phyloP scores from a whole-genome alignment of 805 yeast species.

The Saccharomycopsis fibuligera region DNA sequence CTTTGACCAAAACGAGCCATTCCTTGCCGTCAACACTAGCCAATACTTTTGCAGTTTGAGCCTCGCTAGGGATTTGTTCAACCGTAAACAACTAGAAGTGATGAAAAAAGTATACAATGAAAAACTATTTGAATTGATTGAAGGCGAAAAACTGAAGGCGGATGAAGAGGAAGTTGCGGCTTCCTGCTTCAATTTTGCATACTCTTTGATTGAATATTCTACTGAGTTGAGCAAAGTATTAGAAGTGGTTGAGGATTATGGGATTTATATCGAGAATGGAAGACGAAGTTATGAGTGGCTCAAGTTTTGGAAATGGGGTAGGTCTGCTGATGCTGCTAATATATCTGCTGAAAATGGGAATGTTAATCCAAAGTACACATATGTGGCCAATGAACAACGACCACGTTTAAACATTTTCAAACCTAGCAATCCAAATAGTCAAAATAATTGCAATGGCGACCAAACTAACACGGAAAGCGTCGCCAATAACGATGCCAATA shows the following conservation, averaged over 20 bases:
- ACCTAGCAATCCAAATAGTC: background rate
- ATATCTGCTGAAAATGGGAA: background rate
- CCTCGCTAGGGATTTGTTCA: slow-evolving; percentile 49
- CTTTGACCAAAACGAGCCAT: slow-evolving; percentile 35
- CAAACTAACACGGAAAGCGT: slow-evolving; percentile 1
- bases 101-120: slow-evolving; percentile 46
- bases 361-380: background rate
- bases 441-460: background rate
- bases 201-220: slow-evolving; percentile 56
- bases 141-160: slow-evolving; percentile 33
- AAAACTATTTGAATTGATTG: slow-evolving; percentile 5
- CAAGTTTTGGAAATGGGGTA: slow-evolving; percentile 38
- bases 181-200: slow-evolving; percentile 73
- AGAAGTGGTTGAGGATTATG: slow-evolving; percentile 37
- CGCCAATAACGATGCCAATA: slow-evolving; percentile 18
- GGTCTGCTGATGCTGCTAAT: background rate
- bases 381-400: background rate
- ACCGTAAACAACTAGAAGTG: slow-evolving; percentile 50
- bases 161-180: slow-evolving; percentile 81
- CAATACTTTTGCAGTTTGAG: slow-evolving; percentile 42
- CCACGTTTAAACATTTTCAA: slow-evolving; percentile 6
- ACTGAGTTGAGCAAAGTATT: slow-evolving; percentile 48
- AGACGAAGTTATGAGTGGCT: slow-evolving; percentile 46
- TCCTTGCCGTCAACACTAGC: slow-evolving; percentile 34
- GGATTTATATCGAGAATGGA: slow-evolving; percentile 15